These are phyloP conservation scores for Nicotiana undulata DNA, from an alignment of 257 asterid species.

Conservation along the genomic window DNA sequence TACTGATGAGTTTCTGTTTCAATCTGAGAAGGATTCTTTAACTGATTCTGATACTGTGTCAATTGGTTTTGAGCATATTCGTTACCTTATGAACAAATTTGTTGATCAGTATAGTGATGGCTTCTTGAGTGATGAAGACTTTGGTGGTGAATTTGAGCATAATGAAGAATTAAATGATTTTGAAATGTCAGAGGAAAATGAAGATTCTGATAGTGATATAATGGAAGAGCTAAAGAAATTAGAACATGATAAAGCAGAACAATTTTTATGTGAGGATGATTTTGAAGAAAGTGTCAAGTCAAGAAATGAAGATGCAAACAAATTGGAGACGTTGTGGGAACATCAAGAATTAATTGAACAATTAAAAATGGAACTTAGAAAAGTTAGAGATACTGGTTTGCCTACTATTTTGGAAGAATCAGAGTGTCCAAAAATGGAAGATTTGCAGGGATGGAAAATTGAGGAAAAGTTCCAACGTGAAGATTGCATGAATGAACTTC, in stretches of 20 bases:
- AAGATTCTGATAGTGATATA: conserved; percentile 33
- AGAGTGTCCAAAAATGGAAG: conserved; percentile 57
- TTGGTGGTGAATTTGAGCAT: conserved; percentile 27
- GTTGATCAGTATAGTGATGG: conserved; percentile 31
- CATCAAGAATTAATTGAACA: conserved; percentile 93
- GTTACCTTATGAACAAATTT: conserved; percentile 19
- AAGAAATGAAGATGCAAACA: conserved; percentile 39
- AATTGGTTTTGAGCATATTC: conserved; percentile 15
- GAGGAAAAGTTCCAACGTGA: conserved; percentile 58
- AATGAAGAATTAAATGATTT: background rate
- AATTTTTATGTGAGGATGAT: conserved; percentile 34
- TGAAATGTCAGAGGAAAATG: conserved; percentile 16
- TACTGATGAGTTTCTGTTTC: conserved; percentile 9
- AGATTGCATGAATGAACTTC: conserved; percentile 69
- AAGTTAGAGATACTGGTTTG: conserved; percentile 66
- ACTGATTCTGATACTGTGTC: conserved; percentile 36
- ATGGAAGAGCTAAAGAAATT: conserved; percentile 25
- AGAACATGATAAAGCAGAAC: background rate
- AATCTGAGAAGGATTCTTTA: conserved; percentile 10
- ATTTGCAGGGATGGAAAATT: conserved; percentile 83
- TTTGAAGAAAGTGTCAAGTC: conserved; percentile 22
- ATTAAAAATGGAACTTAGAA: conserved; percentile 73
- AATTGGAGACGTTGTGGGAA: conserved; percentile 79
- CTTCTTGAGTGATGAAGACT: conserved; percentile 52
- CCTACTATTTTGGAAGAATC: conserved; percentile 91